Percentiles rank a stretch among this genome's conserved stretches.
Evolutionary conservation across 2,329 filamentous ascomycete species (phyloP).

Genomic region (Paraconiothyrium brasiliense): DNA sequence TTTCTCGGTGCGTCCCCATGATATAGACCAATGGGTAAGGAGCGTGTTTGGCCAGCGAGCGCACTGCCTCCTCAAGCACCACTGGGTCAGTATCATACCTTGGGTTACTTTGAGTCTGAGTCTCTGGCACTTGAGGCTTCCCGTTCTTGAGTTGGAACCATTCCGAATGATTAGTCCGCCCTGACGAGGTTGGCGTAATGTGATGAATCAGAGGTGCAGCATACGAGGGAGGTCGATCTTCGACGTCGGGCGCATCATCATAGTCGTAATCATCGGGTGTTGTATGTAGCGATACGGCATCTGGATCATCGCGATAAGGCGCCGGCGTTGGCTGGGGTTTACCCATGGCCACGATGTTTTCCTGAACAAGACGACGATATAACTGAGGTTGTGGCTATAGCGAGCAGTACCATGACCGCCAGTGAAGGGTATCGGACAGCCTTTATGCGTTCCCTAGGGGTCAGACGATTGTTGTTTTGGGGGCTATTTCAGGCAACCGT

Average conservation of each 20-base stretch:
- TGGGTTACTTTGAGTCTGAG: constrained; percentile 39
- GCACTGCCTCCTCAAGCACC: constrained; percentile 41
- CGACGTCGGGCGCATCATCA: constrained; percentile 47
- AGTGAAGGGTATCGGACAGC: neutral
- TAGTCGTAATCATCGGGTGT: constrained; percentile 50
- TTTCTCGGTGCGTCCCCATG: constrained; percentile 50
- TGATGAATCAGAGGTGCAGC: constrained; percentile 36
- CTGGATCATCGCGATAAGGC: constrained; percentile 48
- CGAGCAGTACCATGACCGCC: neutral
- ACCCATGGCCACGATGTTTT: constrained; percentile 38
- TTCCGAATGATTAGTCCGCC: constrained; percentile 39
- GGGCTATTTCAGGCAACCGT: constrained; percentile 18
- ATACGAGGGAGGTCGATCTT: constrained; percentile 47
- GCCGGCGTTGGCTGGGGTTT: constrained; percentile 30
- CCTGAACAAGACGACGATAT: neutral
- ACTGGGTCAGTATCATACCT: constrained; percentile 45
- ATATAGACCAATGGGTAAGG: constrained; percentile 50
- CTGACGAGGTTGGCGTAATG: constrained; percentile 33
- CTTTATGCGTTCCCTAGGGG: constrained; percentile 10
- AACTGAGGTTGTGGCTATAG: neutral
- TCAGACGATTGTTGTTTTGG: constrained; percentile 16
- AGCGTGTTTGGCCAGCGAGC: constrained; percentile 34
- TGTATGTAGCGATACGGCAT: constrained; percentile 51
- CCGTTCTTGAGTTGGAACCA: constrained; percentile 33
- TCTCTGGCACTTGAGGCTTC: constrained; percentile 39